Percentiles rank a stretch among this genome's conserved stretches.
These are phyloP conservation scores for Capsicum rhomboideum DNA, from an alignment of 257 asterid species.

Conservation along the genomic window DNA sequence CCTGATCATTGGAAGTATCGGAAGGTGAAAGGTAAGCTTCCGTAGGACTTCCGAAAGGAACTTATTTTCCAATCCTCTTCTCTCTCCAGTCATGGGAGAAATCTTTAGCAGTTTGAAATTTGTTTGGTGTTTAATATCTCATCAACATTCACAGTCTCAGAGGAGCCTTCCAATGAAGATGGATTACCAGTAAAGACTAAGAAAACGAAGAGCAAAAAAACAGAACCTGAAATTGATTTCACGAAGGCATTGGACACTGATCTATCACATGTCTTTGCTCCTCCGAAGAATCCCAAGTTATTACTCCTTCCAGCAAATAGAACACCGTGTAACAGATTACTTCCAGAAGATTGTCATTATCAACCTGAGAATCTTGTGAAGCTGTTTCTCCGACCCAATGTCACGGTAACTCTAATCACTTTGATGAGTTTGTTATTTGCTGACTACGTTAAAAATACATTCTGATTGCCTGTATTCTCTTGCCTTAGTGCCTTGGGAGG, in stretches of 20 bases:
- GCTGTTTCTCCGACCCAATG: slow-evolving; percentile 76
- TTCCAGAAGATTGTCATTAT: slow-evolving; percentile 98
- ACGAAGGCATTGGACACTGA: slow-evolving; percentile 49
- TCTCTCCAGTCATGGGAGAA: not conserved
- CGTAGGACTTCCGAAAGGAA: not conserved
- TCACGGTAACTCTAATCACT: slow-evolving; percentile 43
- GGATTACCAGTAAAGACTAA: slow-evolving; percentile 50
- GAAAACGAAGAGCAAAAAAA: slow-evolving; percentile 51
- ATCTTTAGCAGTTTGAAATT: not conserved
- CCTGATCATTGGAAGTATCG: slow-evolving; percentile 93
- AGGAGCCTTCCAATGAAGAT: slow-evolving; percentile 39
- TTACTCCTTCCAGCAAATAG: slow-evolving; percentile 63
- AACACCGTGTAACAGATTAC: slow-evolving; percentile 59
- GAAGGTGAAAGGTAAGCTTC: slow-evolving; percentile 56
- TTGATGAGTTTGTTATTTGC: not conserved
- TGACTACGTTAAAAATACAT: not conserved
- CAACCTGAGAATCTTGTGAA: slow-evolving; percentile 96
- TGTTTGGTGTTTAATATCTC: slow-evolving; percentile 10
- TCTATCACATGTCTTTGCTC: slow-evolving; percentile 50
- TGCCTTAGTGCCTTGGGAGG: slow-evolving; percentile 80
- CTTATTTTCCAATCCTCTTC: not conserved
- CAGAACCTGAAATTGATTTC: slow-evolving; percentile 59
- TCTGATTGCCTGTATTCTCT: slow-evolving; percentile 13
- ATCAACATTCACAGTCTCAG: slow-evolving; percentile 27
- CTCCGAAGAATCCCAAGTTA: slow-evolving; percentile 84